phyloP scores from a whole-genome alignment of 805 yeast genomes.

The Saccharomyces eubayanus region DNA sequence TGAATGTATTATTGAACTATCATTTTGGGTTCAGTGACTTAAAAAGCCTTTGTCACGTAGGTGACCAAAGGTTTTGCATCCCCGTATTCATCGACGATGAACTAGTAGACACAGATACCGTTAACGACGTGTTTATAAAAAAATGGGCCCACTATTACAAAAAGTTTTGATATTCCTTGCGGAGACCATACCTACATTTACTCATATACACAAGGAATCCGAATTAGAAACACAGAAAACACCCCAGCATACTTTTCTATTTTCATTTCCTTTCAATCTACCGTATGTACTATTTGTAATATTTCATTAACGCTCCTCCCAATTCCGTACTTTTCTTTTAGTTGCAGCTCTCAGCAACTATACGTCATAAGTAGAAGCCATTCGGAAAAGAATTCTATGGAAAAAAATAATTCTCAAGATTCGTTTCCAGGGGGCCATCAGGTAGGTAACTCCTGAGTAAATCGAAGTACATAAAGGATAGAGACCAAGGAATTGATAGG shows the following conservation, averaged over 20 bases:
- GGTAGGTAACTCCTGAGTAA: neutral
- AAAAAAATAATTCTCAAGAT: neutral
- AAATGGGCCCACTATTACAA: conserved; percentile 31
- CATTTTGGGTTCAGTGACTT: conserved; percentile 43
- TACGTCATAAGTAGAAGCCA: neutral
- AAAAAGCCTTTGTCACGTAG: conserved; percentile 21
- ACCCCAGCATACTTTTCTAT: conserved; percentile 1
- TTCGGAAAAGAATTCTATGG: neutral
- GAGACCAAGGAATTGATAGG: neutral
- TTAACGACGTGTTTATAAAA: conserved; percentile 23
- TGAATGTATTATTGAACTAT: conserved; percentile 39
- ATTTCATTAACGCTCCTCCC: neutral
- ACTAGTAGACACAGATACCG: conserved; percentile 14
- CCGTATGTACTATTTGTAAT: neutral
- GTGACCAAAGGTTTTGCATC: conserved; percentile 22
- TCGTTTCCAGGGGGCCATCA: neutral
- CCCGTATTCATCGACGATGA: conserved; percentile 22
- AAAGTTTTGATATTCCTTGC: conserved; percentile 18
- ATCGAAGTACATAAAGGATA: neutral
- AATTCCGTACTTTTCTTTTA: neutral
- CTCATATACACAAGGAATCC: neutral
- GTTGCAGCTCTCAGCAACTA: neutral
- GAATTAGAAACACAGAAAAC: neutral
- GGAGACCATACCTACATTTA: neutral
- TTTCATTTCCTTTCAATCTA: neutral